These are phyloP conservation scores for Xylariaceae sp. DNA, from an alignment of 2,329 filamentous ascomycete genomes.

Conservation along the genomic window DNA sequence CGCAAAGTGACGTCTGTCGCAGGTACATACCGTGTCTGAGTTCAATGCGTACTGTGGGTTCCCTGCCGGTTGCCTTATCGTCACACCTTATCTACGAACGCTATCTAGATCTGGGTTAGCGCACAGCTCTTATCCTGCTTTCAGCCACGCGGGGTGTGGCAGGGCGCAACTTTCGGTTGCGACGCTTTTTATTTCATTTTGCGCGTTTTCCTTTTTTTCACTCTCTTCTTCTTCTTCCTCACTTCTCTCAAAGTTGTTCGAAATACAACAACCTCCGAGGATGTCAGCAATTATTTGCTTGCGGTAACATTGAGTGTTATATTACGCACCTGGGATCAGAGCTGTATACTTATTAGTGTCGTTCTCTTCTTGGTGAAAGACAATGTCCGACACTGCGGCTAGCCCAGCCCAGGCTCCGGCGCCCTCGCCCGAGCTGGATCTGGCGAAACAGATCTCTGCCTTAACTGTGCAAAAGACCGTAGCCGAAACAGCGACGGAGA, in stretches of 20 bases:
- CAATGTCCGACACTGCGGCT: conserved; percentile 22
- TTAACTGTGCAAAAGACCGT: conserved; percentile 27
- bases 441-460: conserved; percentile 26
- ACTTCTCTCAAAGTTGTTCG: conserved; percentile 13
- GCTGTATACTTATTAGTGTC: conserved; percentile 1
- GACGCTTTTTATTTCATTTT: too few relatives aligned
- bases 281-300: conserved; percentile 18
- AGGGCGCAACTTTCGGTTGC: background rate
- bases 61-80: background rate
- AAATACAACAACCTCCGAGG: conserved; percentile 14
- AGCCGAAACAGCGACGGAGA: conserved; percentile 3
- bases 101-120: conserved; percentile 1
- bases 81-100: background rate
- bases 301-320: conserved; percentile 16
- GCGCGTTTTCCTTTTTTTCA: background rate
- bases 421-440: conserved; percentile 26
- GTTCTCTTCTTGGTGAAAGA: conserved; percentile 5
- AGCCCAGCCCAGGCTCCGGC: conserved; percentile 12
- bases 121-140: background rate
- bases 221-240: conserved; percentile 1
- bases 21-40: background rate
- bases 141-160: background rate
- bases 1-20: background rate
- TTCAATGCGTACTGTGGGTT: background rate
- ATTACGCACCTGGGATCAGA: conserved; percentile 1